Conservation (phyloP, 1,284 basidiomycete genomes). For the Porphyrellus sp. region DNA sequence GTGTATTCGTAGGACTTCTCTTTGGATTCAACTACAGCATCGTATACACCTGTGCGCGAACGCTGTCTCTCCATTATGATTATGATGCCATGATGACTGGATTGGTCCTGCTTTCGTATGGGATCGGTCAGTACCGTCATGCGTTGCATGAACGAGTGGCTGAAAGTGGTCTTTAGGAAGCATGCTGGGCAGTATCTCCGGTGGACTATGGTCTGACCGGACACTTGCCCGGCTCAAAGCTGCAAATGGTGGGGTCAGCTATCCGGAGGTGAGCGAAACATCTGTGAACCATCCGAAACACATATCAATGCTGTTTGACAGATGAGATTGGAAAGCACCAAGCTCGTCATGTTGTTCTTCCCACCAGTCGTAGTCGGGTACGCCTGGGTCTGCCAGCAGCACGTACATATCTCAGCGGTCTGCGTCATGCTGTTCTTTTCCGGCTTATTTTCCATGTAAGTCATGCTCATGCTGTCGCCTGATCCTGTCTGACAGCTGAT, state of each 20-base stretch:
- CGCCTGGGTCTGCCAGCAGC: conserved; percentile 73
- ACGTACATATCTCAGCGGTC: conserved; percentile 61
- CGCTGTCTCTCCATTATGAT: conserved; percentile 60
- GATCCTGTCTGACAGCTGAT: conserved; percentile 1
- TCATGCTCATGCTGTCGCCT: conserved; percentile 1
- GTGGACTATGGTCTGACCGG: conserved; percentile 76
- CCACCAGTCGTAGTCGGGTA: conserved; percentile 65
- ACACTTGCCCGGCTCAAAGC: conserved; percentile 57
- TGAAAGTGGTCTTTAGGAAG: conserved; percentile 55
- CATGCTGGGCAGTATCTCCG: conserved; percentile 67
- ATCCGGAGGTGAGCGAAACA: conserved; percentile 56
- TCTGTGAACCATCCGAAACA: neutral
- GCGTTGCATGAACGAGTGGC: neutral
- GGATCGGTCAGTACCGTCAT: conserved; percentile 47
- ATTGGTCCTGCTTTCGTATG: conserved; percentile 74
- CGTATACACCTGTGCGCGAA: conserved; percentile 70
- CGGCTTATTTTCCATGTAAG: conserved; percentile 72
- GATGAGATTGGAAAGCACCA: conserved; percentile 74
- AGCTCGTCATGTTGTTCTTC: conserved; percentile 51
- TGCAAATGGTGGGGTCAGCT: conserved; percentile 58
- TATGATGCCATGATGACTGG: conserved; percentile 75
- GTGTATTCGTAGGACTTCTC: conserved; percentile 51
- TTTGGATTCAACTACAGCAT: conserved; percentile 72
- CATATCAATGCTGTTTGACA: conserved; percentile 35
- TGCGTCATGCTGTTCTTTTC: conserved; percentile 62